Percentiles rank a stretch among this genome's conserved stretches.
Evolutionary conservation across 139 green algal genomes (phyloP).

Genomic region (Gonium pectorale): DNA sequence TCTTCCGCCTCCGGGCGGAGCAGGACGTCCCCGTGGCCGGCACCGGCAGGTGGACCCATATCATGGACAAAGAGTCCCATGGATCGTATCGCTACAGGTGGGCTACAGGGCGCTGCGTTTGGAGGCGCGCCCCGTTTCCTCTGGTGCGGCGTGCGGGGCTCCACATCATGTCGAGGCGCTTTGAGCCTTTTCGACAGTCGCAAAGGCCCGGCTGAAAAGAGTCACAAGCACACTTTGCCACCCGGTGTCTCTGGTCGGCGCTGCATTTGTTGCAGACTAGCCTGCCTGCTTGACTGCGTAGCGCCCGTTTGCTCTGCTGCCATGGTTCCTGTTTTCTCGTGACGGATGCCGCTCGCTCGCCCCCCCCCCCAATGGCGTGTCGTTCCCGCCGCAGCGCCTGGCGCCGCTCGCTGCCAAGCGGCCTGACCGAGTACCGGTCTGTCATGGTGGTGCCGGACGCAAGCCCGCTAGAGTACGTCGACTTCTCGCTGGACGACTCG

Average conservation of each 20-base stretch:
- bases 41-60: slow-evolving; percentile 54
- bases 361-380: not conserved
- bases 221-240: too few relatives aligned
- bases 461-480: slow-evolving; percentile 80
- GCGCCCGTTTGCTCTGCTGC: not conserved
- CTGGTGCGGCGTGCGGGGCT: too few relatives aligned
- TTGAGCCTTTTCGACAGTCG: too few relatives aligned
- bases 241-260: too few relatives aligned
- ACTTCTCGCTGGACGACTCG: slow-evolving; percentile 82
- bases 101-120: too few relatives aligned
- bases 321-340: too few relatives aligned
- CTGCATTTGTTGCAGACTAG: too few relatives aligned
- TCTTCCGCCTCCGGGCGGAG: slow-evolving; percentile 54
- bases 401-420: slow-evolving; percentile 55
- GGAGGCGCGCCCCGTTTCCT: too few relatives aligned
- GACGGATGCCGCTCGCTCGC: too few relatives aligned
- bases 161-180: too few relatives aligned
- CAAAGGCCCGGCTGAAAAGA: too few relatives aligned
- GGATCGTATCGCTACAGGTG: not conserved
- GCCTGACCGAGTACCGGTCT: slow-evolving; percentile 80
- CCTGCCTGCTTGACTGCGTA: not conserved
- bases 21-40: slow-evolving; percentile 11
- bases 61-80: slow-evolving; percentile 62
- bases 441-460: slow-evolving; percentile 67
- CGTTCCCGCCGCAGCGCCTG: slow-evolving; percentile 63